Percentiles rank a stretch among this genome's conserved stretches.
Conservation (phyloP, 2,329 filamentous ascomycete genomes). For the Penicillium verrucosum region DNA sequence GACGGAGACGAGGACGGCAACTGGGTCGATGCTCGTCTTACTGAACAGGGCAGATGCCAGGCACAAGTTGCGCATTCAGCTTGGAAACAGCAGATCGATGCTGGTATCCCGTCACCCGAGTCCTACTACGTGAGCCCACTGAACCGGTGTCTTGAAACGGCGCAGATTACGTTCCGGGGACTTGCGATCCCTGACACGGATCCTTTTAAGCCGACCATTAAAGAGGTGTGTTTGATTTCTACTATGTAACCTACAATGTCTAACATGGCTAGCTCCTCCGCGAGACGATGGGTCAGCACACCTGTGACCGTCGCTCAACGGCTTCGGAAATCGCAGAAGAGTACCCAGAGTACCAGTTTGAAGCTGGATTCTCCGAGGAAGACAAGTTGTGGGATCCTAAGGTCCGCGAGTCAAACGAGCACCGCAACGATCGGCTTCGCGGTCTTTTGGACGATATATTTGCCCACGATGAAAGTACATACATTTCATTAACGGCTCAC, state of each 20-base stretch:
- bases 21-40: slow-evolving; percentile 61
- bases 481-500: slow-evolving; percentile 57
- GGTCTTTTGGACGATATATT: slow-evolving; percentile 55
- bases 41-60: slow-evolving; percentile 51
- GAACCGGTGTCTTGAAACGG: slow-evolving; percentile 57
- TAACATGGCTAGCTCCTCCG: slow-evolving; percentile 44
- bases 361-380: slow-evolving; percentile 52
- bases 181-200: slow-evolving; percentile 45
- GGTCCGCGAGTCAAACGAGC: slow-evolving; percentile 48
- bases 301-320: slow-evolving; percentile 56
- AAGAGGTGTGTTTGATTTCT: slow-evolving; percentile 44
- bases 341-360: slow-evolving; percentile 53
- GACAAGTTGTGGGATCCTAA: slow-evolving; percentile 54
- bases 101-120: slow-evolving; percentile 52
- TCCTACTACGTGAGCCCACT: slow-evolving; percentile 58
- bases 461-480: slow-evolving; percentile 43
- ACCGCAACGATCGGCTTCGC: slow-evolving; percentile 48
- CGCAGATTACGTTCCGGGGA: slow-evolving; percentile 51
- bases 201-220: slow-evolving; percentile 55
- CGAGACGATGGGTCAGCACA: slow-evolving; percentile 60
- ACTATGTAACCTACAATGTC: neutral
- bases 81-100: slow-evolving; percentile 49
- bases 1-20: slow-evolving; percentile 54
- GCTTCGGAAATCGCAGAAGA: slow-evolving; percentile 47
- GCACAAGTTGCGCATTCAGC: slow-evolving; percentile 45